phyloP scores from a whole-genome alignment of 2,329 filamentous ascomycete species.

The Nemania diffusa region DNA sequence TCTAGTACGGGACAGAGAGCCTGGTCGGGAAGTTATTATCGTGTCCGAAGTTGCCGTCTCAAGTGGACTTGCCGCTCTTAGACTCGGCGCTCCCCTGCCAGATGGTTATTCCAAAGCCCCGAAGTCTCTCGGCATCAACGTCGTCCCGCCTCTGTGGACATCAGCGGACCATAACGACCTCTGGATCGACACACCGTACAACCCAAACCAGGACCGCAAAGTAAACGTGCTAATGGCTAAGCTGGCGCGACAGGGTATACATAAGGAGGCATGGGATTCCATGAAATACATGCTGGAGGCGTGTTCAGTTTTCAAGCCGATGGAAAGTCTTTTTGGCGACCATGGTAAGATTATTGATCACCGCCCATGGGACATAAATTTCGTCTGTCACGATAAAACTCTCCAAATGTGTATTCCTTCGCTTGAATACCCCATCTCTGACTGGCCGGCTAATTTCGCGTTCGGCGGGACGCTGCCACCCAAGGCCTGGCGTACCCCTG shows the following conservation, averaged over 20 bases:
- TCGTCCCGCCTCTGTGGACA: slow-evolving; percentile 27
- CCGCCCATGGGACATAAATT: slow-evolving; percentile 42
- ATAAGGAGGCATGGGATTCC: slow-evolving; percentile 24
- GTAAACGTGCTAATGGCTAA: slow-evolving; percentile 26
- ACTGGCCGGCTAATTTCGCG: slow-evolving; percentile 53
- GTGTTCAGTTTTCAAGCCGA: slow-evolving; percentile 20
- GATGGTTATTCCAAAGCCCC: slow-evolving; percentile 25
- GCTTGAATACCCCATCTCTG: slow-evolving; percentile 53
- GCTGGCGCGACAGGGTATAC: slow-evolving; percentile 22
- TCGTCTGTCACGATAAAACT: slow-evolving; percentile 48
- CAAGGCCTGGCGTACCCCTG: slow-evolving; percentile 45
- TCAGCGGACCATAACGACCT: slow-evolving; percentile 23
- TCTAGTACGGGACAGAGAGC: slow-evolving; percentile 21
- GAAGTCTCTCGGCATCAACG: slow-evolving; percentile 22
- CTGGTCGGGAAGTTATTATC: slow-evolving; percentile 24
- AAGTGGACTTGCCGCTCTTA: slow-evolving; percentile 13
- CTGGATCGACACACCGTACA: slow-evolving; percentile 26
- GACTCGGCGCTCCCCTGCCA: slow-evolving; percentile 27
- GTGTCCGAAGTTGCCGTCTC: slow-evolving; percentile 21
- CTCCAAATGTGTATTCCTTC: slow-evolving; percentile 54
- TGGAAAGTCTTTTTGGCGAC: slow-evolving; percentile 26
- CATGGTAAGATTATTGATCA: slow-evolving; percentile 31
- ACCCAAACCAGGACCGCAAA: slow-evolving; percentile 16
- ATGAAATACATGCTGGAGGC: slow-evolving; percentile 11
- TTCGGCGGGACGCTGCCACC: slow-evolving; percentile 56